phyloP scores from a whole-genome alignment of 2,329 filamentous ascomycete genomes.

The Xylaria sp. region DNA sequence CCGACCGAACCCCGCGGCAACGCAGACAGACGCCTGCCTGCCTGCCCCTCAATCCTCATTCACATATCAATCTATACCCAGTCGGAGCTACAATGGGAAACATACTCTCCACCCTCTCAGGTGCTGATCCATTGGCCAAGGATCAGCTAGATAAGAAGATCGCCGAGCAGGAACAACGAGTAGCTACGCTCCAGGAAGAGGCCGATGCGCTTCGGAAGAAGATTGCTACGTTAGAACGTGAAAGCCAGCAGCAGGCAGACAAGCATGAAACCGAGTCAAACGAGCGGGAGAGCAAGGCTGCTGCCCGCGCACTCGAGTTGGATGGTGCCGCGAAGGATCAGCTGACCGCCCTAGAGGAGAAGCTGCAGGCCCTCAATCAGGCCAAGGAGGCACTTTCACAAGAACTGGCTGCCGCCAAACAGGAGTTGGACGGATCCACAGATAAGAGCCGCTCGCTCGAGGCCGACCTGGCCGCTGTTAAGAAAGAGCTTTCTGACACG shows the following conservation, averaged over 20 bases:
- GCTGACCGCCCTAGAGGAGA: constrained; percentile 40
- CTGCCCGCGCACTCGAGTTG: constrained; percentile 44
- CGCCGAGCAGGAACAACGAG: constrained; percentile 52
- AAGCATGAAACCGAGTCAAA: constrained; percentile 52
- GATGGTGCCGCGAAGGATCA: constrained; percentile 38
- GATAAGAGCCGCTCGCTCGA: constrained; percentile 51
- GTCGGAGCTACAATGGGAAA: constrained; percentile 50
- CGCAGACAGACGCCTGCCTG: background rate
- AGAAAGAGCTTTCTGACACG: constrained; percentile 51
- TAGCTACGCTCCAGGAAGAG: constrained; percentile 51
- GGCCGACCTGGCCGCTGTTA: constrained; percentile 48
- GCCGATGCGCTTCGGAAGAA: constrained; percentile 53
- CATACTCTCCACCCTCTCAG: constrained; percentile 54
- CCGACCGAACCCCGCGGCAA: background rate
- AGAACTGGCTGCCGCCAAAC: constrained; percentile 50
- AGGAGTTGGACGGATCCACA: constrained; percentile 49
- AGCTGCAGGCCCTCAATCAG: constrained; percentile 40
- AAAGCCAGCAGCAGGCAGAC: constrained; percentile 48
- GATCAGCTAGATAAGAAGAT: constrained; percentile 50
- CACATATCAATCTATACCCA: background rate
- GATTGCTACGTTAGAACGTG: constrained; percentile 49
- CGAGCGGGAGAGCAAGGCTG: constrained; percentile 44
- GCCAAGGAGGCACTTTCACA: constrained; percentile 41
- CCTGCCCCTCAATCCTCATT: background rate
- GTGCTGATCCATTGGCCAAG: constrained; percentile 50